These are phyloP conservation scores for Licmophora abbreviata DNA, from an alignment of 108 stramenopile genomes.

Conservation along the genomic window DNA sequence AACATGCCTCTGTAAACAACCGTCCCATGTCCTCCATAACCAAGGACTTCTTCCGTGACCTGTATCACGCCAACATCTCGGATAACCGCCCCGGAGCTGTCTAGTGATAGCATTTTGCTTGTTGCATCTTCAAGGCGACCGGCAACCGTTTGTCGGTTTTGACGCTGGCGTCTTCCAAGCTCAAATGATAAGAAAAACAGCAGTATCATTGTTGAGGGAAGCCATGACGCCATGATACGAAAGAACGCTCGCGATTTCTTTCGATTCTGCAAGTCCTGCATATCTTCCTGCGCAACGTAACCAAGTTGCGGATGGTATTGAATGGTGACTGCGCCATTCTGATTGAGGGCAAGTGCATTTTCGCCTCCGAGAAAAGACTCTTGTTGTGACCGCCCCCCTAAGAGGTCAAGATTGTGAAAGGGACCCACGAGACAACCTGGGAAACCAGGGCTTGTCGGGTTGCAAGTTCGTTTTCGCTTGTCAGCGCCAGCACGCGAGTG, in stretches of 20 bases:
- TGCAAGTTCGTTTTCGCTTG: constrained; percentile 9
- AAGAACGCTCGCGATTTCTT: constrained; percentile 11
- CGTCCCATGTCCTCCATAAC: constrained; percentile 94
- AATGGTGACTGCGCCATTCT: background rate
- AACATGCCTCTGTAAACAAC: constrained; percentile 89
- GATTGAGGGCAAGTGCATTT: background rate
- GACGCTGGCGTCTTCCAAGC: constrained; percentile 60
- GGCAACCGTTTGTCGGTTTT: background rate
- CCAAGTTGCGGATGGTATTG: constrained; percentile 22
- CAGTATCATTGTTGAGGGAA: constrained; percentile 68
- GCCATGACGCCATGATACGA: constrained; percentile 71
- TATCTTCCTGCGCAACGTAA: too few species aligned
- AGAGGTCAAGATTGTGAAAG: constrained; percentile 3
- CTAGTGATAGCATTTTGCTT: background rate
- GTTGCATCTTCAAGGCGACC: constrained; percentile 2
- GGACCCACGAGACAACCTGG: constrained; percentile 22
- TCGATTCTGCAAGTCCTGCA: background rate
- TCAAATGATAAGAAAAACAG: constrained; percentile 82
- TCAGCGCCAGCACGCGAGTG: constrained; percentile 2
- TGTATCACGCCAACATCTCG: constrained; percentile 54
- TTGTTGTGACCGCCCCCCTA: background rate
- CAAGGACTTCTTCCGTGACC: constrained; percentile 81
- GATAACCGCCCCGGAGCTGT: constrained; percentile 1
- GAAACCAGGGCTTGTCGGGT: constrained; percentile 15
- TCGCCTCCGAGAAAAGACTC: background rate